These are phyloP conservation scores for Lepidopterella palustris DNA, from an alignment of 495 filamentous ascomycete genomes.

Conservation along the genomic window DNA sequence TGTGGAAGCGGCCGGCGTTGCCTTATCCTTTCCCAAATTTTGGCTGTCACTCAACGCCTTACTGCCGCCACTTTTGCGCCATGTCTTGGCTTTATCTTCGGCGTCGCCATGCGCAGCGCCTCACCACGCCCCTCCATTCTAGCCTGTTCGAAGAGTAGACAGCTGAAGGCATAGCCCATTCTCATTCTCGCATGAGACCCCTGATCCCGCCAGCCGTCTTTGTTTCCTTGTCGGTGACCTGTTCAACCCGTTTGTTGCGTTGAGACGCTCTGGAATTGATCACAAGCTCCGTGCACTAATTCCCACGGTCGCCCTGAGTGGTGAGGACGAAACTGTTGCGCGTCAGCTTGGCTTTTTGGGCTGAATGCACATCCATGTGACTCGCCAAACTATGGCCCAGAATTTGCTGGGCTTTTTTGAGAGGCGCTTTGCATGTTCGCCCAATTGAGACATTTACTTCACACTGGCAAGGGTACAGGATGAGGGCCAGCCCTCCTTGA, in stretches of 20 bases:
- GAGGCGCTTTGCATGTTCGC: not conserved
- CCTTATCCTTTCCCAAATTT: no score
- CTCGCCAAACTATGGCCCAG: constrained; percentile 12
- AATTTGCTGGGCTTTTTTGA: constrained; percentile 17
- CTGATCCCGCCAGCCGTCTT: not conserved
- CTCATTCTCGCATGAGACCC: not conserved
- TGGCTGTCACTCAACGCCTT: not conserved
- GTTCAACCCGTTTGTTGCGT: not conserved
- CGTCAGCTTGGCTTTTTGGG: constrained; percentile 11
- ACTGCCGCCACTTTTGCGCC: no score
- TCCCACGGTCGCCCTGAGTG: not conserved
- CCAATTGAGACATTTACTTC: constrained; percentile 1
- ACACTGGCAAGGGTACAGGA: constrained; percentile 8
- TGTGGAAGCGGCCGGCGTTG: no score
- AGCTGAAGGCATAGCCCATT: not conserved
- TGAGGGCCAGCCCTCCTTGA: constrained; percentile 5
- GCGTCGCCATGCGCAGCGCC: not conserved
- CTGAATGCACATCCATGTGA: constrained; percentile 14
- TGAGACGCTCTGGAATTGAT: not conserved
- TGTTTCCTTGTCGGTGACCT: not conserved
- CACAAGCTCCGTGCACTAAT: not conserved
- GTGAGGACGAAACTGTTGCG: not conserved
- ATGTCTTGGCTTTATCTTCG: not conserved
- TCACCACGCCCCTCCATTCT: not conserved
- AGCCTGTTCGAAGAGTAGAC: not conserved